A percentile compares a stretch with the other conserved stretches of the same genome.
Conservation (phyloP, 2,329 filamentous ascomycete species). For the Diplodia scrobiculata region DNA sequence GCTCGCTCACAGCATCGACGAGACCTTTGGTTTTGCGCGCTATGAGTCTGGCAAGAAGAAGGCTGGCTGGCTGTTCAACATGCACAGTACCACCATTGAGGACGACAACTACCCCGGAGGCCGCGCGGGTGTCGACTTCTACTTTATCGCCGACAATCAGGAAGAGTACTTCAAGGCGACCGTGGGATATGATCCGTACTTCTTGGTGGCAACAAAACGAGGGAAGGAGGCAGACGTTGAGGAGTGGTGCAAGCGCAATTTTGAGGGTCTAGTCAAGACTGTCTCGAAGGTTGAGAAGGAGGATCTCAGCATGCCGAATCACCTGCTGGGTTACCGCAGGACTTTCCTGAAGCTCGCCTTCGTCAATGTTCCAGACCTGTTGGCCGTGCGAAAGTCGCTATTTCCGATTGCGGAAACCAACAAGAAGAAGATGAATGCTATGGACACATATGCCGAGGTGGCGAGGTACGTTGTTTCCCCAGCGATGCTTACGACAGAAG, state of each 20-base stretch:
- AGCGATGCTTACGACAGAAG: constrained; percentile 26
- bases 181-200: constrained; percentile 95
- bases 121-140: constrained; percentile 89
- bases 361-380: constrained; percentile 79
- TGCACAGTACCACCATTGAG: constrained; percentile 83
- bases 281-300: constrained; percentile 83
- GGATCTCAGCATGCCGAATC: constrained; percentile 92
- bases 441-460: constrained; percentile 98
- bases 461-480: constrained; percentile 64
- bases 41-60: constrained; percentile 86
- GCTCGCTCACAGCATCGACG: constrained; percentile 86
- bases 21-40: constrained; percentile 88
- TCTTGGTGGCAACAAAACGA: constrained; percentile 84
- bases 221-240: constrained; percentile 91
- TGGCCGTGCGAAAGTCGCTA: constrained; percentile 80
- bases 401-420: constrained; percentile 95
- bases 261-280: constrained; percentile 77
- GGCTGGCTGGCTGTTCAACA: constrained; percentile 92
- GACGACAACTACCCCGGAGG: constrained; percentile 83
- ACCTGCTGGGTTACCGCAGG: constrained; percentile 84
- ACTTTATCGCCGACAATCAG: constrained; percentile 77
- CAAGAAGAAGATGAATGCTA: constrained; percentile 90
- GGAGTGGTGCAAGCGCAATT: constrained; percentile 83
- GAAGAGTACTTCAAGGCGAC: constrained; percentile 92
- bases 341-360: constrained; percentile 88